Evolutionary conservation across 2,329 filamentous ascomycete genomes (phyloP).

Genomic region (Xylariales sp.): DNA sequence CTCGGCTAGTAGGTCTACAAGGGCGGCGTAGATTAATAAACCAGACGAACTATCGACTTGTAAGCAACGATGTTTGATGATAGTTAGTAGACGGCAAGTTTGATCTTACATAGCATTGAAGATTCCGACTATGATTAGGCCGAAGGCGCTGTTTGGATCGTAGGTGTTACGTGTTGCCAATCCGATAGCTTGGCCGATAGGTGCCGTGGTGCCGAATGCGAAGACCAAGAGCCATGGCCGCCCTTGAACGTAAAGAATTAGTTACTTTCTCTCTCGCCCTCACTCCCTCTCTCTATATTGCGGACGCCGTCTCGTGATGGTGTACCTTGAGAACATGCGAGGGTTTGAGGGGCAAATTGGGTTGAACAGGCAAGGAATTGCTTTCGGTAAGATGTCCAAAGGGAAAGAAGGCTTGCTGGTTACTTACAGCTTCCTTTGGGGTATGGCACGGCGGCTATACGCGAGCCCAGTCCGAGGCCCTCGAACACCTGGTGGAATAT

Average conservation of each 20-base stretch:
- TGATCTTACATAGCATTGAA: conserved; percentile 72
- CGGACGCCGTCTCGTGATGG: neutral
- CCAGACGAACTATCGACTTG: conserved; percentile 63
- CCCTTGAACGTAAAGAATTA: conserved; percentile 37
- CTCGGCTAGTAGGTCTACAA: conserved; percentile 72
- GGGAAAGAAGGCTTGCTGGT: neutral
- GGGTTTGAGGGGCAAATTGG: neutral
- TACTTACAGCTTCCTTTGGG: conserved; percentile 59
- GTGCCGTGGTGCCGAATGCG: conserved; percentile 72
- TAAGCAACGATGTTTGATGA: neutral
- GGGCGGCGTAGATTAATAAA: conserved; percentile 69
- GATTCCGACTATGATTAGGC: conserved; percentile 71
- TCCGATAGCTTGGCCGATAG: conserved; percentile 73
- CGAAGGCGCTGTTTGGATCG: conserved; percentile 72
- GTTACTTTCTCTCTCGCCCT: neutral
- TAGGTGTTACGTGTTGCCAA: conserved; percentile 67
- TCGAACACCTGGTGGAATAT: conserved; percentile 78
- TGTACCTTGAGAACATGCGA: neutral
- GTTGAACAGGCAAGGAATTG: neutral
- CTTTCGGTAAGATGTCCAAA: neutral
- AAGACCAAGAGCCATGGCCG: conserved; percentile 71
- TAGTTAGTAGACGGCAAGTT: too few species aligned
- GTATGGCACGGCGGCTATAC: conserved; percentile 75
- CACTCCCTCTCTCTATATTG: neutral
- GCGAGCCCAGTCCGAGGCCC: conserved; percentile 76